Base-by-base conservation (phyloP, 768 basidiomycete genomes). In the Leccinum barrowsii region DNA sequence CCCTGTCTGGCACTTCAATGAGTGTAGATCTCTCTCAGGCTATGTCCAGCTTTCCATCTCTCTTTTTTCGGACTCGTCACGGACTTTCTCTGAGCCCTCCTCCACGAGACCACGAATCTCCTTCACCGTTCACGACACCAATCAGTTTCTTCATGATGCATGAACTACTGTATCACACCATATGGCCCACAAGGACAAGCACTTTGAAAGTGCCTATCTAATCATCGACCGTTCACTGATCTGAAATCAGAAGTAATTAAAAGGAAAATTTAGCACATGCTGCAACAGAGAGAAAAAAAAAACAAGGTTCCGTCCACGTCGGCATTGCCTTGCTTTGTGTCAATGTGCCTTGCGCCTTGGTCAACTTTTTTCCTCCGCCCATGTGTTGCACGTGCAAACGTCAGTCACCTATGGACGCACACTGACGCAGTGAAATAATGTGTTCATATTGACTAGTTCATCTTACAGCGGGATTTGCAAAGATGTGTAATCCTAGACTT, bases 271-370 rank as follows among this genome's bases (percentile, higher is more conserved):
- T 12, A 44, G 42, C 12, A 12, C 32, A 34, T 34, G 32, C 10
- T 19, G 42, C 40, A 10, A 19, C 10, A 19, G 19, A 44, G 13
- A 47, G 11, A 50, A 15, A 30, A 54, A 19, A 19, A 48, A 62
- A 69, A 64, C 67, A 71, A 71, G 70, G 68, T 69, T 69, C 68
- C 70, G 68, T 55, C 53, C 47, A 46, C 13, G 51, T 59, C 68
- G 68, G 64, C 44, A 65, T 69, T 44, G 42, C 19, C 19, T 44
- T 11, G 42, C 5, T 2, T 19, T n/a, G 40, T n/a, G 34, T 35
- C 32, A 34, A 13, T 34, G 42, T 44, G 42, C 42, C 42, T 44
- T 44, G 42, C 42, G 19, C 19, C 19, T 44, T 44, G n/a, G 1
- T 19, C 42, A 44, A 19, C 19, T 11, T 44, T 44, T 44, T 44